These are phyloP conservation scores for Apiotrichum gracile DNA, from an alignment of 1,284 basidiomycete genomes.

Conservation along the genomic window DNA sequence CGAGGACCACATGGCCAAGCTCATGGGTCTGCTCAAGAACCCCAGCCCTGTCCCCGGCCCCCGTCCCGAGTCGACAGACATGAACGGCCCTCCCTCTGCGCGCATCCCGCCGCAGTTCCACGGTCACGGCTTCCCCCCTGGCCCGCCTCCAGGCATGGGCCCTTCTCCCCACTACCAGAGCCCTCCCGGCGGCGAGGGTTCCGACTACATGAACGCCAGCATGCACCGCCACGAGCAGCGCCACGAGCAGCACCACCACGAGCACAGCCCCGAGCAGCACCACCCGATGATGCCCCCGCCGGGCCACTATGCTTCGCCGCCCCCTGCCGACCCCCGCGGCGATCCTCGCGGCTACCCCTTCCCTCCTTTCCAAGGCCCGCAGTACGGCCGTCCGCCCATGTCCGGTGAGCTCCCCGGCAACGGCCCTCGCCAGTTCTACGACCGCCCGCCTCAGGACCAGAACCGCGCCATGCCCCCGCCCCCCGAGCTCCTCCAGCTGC, in stretches of 20 bases:
- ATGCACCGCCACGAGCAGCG: conserved; percentile 5
- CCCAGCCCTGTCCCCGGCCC: conserved; percentile 18
- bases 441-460: conserved; percentile 1
- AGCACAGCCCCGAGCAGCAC: conserved; percentile 1
- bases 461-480: conserved; percentile 1
- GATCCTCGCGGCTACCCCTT: neutral
- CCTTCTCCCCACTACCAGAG: conserved; percentile 8
- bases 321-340: conserved; percentile 11
- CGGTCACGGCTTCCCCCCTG: neutral
- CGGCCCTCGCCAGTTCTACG: conserved; percentile 5
- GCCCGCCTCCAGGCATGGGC: conserved; percentile 12
- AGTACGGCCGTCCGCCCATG: conserved; percentile 3
- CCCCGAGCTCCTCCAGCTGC: conserved; percentile 24
- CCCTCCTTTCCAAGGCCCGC: neutral
- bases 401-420: neutral
- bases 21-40: conserved; percentile 38
- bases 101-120: conserved; percentile 4
- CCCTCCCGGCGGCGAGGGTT: neutral
- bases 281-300: conserved; percentile 8
- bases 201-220: conserved; percentile 7
- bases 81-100: neutral
- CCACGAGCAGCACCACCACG: neutral
- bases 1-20: conserved; percentile 34
- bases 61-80: conserved; percentile 8
- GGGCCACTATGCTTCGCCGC: conserved; percentile 12